Evolutionary conservation across 805 yeast genomes (phyloP).

Genomic region (Teunomyces cretensis): DNA sequence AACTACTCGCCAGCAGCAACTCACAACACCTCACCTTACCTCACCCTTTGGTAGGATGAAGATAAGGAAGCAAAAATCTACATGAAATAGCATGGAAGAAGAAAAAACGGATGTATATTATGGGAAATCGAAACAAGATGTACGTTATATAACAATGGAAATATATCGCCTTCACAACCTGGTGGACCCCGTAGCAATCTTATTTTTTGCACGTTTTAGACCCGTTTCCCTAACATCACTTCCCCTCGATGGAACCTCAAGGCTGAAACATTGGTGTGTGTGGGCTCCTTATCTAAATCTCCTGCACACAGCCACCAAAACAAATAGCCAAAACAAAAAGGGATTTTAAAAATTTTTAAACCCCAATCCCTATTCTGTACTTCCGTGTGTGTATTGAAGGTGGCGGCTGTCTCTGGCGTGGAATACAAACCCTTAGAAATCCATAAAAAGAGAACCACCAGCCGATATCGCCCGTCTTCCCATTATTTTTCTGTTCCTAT

Average conservation of each 20-base stretch:
- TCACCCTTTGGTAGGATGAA: too few species aligned
- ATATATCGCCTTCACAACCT: too few species aligned
- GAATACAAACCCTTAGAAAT: background rate
- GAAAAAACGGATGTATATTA: conserved; percentile 1
- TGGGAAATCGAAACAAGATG: background rate
- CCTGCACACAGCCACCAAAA: conserved; percentile 1
- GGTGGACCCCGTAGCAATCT: too few species aligned
- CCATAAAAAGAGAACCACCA: background rate
- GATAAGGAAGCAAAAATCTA: background rate
- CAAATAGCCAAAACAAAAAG: conserved; percentile 1
- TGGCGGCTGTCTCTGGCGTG: conserved; percentile 3
- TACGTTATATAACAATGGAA: background rate
- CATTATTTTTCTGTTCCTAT: background rate
- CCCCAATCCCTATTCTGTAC: background rate
- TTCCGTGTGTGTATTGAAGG: background rate
- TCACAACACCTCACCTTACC: too few species aligned
- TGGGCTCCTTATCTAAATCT: background rate
- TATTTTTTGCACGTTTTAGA: too few species aligned
- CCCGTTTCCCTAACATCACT: too few species aligned
- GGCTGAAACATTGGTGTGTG: background rate
- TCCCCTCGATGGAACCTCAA: too few species aligned
- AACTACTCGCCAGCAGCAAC: too few species aligned
- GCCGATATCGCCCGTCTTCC: background rate
- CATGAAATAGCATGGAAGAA: too few species aligned
- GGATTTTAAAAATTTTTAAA: conserved; percentile 3